A percentile compares a stretch with the other conserved stretches of the same genome.
These are phyloP conservation scores for Thymus quinquecostatus DNA, from an alignment of 257 asterid species.

Conservation along the genomic window DNA sequence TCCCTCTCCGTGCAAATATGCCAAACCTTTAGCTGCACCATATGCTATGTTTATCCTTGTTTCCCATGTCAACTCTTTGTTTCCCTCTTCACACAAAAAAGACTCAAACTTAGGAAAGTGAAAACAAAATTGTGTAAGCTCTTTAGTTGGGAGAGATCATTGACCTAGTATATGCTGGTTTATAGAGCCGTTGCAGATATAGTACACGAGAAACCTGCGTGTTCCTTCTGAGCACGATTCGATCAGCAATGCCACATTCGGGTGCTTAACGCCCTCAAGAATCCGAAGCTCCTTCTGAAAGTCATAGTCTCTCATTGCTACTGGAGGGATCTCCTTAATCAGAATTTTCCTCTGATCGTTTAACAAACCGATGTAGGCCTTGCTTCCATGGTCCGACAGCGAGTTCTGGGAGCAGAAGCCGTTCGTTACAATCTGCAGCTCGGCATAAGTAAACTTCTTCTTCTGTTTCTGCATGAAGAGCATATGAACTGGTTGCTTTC, in stretches of 20 bases:
- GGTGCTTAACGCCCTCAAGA: slow-evolving; percentile 46
- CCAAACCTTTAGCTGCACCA: slow-evolving; percentile 60
- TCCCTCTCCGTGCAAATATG: slow-evolving; percentile 44
- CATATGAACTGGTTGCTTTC: slow-evolving; percentile 33
- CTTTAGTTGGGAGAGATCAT: no score
- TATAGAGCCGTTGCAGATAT: slow-evolving; percentile 53
- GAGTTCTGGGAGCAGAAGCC: slow-evolving; percentile 43
- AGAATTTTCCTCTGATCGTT: slow-evolving; percentile 43
- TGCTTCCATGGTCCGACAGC: slow-evolving; percentile 36
- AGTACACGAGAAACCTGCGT: slow-evolving; percentile 50
- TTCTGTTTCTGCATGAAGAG: slow-evolving; percentile 38
- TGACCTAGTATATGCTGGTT: slow-evolving; percentile 28
- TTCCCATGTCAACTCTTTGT: slow-evolving; percentile 53
- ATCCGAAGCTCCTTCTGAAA: slow-evolving; percentile 40
- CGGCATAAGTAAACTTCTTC: slow-evolving; percentile 48
- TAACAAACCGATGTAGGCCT: slow-evolving; percentile 41
- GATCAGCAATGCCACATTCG: slow-evolving; percentile 50
- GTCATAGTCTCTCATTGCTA: slow-evolving; percentile 44
- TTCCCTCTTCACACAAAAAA: slow-evolving; percentile 44
- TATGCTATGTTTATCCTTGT: slow-evolving; percentile 44
- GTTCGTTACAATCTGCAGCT: slow-evolving; percentile 50
- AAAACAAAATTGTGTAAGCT: no score
- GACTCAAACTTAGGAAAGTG: no score
- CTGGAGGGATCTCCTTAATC: slow-evolving; percentile 53
- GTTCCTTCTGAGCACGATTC: slow-evolving; percentile 57